phyloP scores from a whole-genome alignment of 208 protist species.

The Sergeia podlipaevii region DNA sequence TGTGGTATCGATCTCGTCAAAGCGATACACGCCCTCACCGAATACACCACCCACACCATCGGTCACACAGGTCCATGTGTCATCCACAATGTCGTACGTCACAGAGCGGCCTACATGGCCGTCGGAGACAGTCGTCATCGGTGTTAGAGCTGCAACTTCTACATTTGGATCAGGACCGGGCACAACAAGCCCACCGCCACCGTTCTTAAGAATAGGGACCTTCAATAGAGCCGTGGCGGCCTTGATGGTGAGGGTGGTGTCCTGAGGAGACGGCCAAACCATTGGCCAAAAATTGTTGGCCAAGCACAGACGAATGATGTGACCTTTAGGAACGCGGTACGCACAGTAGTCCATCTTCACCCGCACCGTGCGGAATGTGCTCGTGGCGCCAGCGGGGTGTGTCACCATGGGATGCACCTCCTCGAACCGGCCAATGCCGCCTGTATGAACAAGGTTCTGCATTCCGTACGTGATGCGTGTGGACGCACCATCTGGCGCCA shows the following conservation, averaged over 20 bases:
- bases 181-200: neutral
- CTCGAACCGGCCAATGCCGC: conserved; percentile 15
- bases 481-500: conserved; percentile 46
- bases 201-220: conserved; percentile 20
- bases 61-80: conserved; percentile 55
- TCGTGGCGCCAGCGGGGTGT: conserved; percentile 14
- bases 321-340: conserved; percentile 42
- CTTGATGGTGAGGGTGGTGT: conserved; percentile 39
- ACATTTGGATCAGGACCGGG: conserved; percentile 22
- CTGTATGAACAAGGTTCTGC: conserved; percentile 44
- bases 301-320: conserved; percentile 38
- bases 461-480: conserved; percentile 56
- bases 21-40: conserved; percentile 50
- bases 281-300: conserved; percentile 71
- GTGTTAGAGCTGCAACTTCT: conserved; percentile 42
- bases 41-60: conserved; percentile 57
- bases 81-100: conserved; percentile 38
- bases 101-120: conserved; percentile 40
- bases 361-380: no score
- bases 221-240: conserved; percentile 18
- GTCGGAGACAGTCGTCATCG: conserved; percentile 21
- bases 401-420: conserved; percentile 31
- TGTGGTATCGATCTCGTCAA: conserved; percentile 59
- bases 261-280: conserved; percentile 51
- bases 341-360: conserved; percentile 62